Evolutionary conservation across 2,329 filamentous ascomycete species (phyloP).

Genomic region (Albophoma yamanashiensis): DNA sequence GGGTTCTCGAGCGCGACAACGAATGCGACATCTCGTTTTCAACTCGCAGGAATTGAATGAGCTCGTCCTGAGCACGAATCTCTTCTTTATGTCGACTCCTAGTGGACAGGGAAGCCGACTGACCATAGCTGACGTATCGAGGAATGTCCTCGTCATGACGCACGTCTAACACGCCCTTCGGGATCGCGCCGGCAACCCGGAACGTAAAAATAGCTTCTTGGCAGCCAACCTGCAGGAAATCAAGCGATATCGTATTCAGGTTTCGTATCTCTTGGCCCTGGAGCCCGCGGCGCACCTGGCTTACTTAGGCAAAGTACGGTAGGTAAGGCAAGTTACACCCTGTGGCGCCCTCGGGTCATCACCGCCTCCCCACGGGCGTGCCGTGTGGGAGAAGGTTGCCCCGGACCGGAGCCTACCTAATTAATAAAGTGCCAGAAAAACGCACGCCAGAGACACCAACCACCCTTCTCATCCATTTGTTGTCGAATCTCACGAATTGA

Average conservation of each 20-base stretch:
- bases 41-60: not conserved
- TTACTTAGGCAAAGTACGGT: too few relatives aligned
- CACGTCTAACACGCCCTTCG: too few relatives aligned
- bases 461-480: not conserved
- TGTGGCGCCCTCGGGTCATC: not conserved
- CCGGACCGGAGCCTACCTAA: too few relatives aligned
- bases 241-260: not conserved
- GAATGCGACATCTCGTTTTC: not conserved
- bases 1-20: not conserved
- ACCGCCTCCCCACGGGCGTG: not conserved
- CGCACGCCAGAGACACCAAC: too few relatives aligned
- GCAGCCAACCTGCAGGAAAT: too few relatives aligned
- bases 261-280: not conserved
- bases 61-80: not conserved
- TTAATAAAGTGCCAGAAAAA: not conserved
- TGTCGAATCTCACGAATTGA: not conserved
- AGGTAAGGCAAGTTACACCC: not conserved
- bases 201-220: too few relatives aligned
- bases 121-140: too few relatives aligned
- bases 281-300: not conserved
- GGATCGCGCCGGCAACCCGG: too few relatives aligned
- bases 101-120: not conserved
- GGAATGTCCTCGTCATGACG: too few relatives aligned
- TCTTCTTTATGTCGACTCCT: not conserved
- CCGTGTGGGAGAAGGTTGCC: not conserved